Percentiles rank a stretch among this genome's conserved stretches.
Evolutionary conservation across 495 filamentous ascomycete species (phyloP).

Genomic region (Letharia columbiana): DNA sequence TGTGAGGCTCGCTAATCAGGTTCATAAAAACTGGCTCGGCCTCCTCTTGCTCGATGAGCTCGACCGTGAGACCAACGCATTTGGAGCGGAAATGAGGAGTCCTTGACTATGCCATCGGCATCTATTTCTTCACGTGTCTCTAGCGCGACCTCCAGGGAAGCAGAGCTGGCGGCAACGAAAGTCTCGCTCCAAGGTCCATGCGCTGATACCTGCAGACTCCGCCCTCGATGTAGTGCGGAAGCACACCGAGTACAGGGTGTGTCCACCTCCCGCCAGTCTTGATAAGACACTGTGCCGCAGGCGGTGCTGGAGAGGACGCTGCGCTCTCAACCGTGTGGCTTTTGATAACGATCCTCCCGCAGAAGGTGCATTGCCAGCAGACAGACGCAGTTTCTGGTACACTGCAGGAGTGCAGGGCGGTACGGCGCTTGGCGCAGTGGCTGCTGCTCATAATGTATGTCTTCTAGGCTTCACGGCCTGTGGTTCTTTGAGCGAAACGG

Average conservation of each 20-base stretch:
- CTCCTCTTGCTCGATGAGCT: too few relatives aligned
- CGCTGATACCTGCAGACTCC: not conserved
- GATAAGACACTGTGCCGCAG: not conserved
- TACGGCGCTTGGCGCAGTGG: too few relatives aligned
- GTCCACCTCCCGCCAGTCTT: not conserved
- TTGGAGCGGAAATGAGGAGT: too few relatives aligned
- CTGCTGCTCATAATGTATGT: too few relatives aligned
- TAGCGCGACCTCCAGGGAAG: not conserved
- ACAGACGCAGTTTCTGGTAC: not conserved
- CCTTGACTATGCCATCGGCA: too few relatives aligned
- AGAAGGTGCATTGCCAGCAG: slow-evolving; percentile 4
- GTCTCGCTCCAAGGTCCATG: not conserved
- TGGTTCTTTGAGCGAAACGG: not conserved
- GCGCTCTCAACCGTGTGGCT: not conserved
- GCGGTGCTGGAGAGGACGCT: not conserved
- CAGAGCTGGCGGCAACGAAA: not conserved
- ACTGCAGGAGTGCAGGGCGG: too few relatives aligned
- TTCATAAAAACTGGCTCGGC: too few relatives aligned
- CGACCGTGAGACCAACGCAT: too few relatives aligned
- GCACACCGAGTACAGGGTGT: not conserved
- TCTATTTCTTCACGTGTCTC: too few relatives aligned
- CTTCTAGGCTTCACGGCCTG: too few relatives aligned
- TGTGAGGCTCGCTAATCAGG: too few relatives aligned
- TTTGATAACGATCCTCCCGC: not conserved
- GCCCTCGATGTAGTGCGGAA: not conserved